Evolutionary conservation across 805 yeast species (phyloP), one percentile per base, ranked within the genome.

Genomic region (Candida chilensis): DNA sequence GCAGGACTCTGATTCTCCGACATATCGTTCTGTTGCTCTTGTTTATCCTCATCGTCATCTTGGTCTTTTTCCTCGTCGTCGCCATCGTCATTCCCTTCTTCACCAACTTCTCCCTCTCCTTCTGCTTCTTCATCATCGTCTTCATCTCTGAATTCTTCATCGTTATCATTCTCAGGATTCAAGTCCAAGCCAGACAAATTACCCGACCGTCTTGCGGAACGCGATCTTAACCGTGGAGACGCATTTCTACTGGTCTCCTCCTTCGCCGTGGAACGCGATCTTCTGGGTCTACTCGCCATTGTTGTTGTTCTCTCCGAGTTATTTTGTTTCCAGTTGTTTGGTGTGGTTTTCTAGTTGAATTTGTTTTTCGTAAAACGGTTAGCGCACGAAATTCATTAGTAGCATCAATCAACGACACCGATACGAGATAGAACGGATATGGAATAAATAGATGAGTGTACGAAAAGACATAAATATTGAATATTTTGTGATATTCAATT

Each of bases 31-130:
- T 31, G 15, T 24, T 39, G 43, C 19, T 39, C 38, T 22, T 42
- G 50, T 3, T 20, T 17, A 22, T 30, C 32, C 28, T 15, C 13
- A 13, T 19, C 13, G 12, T 16, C 16, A 20, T 21, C 12, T n/a
- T 20, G 27, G 24, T 42, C 20, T 24, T 33, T 31, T 22, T 37
- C 48, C 13, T 40, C 47, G 16, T 47, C 49, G 13, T 46, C 56
- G 9, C 48, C 60, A 9, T 45, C 61, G 19, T 40, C 50, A n/a
- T 46, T 34, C 17, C 49, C 55, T 20, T 45, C 37, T 14, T 46
- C 55, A 10, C 43, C 52, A 8, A 45, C 45, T 29, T 52, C 61
- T 17, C 45, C 38, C 19, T 41, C 35, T 31, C 51, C 50, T 28
- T 44, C 39, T 8, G 45, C 19, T 19, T 37, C 31, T 26, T 41